These are phyloP conservation scores for Teratosphaeria zuluensis DNA, from an alignment of 2,329 filamentous ascomycete species.

Conservation along the genomic window DNA sequence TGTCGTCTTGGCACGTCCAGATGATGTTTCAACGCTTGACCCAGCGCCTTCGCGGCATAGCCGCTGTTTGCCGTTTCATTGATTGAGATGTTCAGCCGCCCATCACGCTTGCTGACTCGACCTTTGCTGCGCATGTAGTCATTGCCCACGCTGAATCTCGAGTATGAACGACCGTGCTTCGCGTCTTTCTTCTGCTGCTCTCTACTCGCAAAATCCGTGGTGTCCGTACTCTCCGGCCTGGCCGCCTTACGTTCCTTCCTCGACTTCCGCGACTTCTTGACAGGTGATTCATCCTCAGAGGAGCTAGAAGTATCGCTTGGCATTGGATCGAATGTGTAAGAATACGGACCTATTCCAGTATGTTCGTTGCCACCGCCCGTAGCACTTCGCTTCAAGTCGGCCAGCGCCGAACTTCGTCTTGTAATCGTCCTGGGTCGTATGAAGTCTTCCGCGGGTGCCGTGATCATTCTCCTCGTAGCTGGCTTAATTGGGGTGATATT, in stretches of 20 bases:
- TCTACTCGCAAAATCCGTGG: slow-evolving; percentile 1
- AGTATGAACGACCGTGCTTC: slow-evolving; percentile 29
- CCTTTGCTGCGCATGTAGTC: slow-evolving; percentile 56
- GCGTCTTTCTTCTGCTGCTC: slow-evolving; percentile 6
- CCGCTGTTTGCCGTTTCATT: slow-evolving; percentile 60
- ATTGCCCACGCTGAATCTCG: slow-evolving; percentile 52
- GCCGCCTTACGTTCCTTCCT: neutral
- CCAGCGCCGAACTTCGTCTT: slow-evolving; percentile 12
- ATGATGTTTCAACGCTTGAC: slow-evolving; percentile 51
- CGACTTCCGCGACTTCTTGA: slow-evolving; percentile 3
- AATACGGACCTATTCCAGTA: slow-evolving; percentile 8
- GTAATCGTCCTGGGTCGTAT: neutral
- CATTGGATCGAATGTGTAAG: slow-evolving; percentile 21
- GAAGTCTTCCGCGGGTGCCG: neutral
- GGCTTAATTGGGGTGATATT: neutral
- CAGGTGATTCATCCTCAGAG: slow-evolving; percentile 12
- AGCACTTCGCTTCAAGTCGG: slow-evolving; percentile 10
- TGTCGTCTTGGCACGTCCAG: slow-evolving; percentile 28
- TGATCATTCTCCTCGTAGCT: neutral
- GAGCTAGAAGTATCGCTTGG: slow-evolving; percentile 19
- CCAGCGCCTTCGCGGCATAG: slow-evolving; percentile 64
- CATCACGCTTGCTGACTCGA: slow-evolving; percentile 57
- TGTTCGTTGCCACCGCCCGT: slow-evolving; percentile 4
- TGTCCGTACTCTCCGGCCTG: slow-evolving; percentile 3
- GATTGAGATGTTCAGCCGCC: slow-evolving; percentile 61